Base-by-base conservation (phyloP, 78 protist genomes). In the Corallochytrium limacisporum region DNA sequence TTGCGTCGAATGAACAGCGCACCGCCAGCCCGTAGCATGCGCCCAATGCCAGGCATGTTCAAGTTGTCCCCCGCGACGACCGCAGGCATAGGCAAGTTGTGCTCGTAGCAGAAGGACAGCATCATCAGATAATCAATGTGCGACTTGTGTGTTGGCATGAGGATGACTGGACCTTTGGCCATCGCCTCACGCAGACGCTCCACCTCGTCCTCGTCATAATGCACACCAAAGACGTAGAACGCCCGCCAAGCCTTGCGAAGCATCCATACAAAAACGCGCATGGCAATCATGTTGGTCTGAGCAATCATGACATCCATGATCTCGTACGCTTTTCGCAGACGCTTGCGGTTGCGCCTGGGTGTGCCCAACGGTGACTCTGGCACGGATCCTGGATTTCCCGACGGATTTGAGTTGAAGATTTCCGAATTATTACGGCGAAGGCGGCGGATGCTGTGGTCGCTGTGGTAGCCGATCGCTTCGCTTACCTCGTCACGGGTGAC, bases 71-170 rank as follows among this genome's bases (percentile, higher is more conserved):
- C 90, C 1, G 86, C 84, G 22, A 73, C 86, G 51, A 85, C 73
- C 50, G 72, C 78, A 33, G 90, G 90, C 16, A 85, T n/a, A 32
- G 86, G 82, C 37, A 85, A 50, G 20, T 76, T 70, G 60, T 77
- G 59, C 53, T 65, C 78, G 24, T 70, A 77, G 53, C 70, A 75
- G 70, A 85, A 65, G 78, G 74, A 80, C 13, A 80, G 59, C 44
- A 85, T 62, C 69, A 85, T 67, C 32, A 85, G 65, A 65, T 68
- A 85, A 62, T 85, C 90, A 10, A 85, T 47, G 84, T 85, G 72
- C 18, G 75, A 59, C 37, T 81, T 69, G 67, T 85, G 90, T 22
- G 77, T 55, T 22, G 90, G 90, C 5, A 85, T n/a, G 35, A 85
- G 26, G 1, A 85, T 76, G 4, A 80, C 65, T 18, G 90, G 90